Conservation (phyloP, 2,329 filamentous ascomycete species). For the Penicillium brasilianum region DNA sequence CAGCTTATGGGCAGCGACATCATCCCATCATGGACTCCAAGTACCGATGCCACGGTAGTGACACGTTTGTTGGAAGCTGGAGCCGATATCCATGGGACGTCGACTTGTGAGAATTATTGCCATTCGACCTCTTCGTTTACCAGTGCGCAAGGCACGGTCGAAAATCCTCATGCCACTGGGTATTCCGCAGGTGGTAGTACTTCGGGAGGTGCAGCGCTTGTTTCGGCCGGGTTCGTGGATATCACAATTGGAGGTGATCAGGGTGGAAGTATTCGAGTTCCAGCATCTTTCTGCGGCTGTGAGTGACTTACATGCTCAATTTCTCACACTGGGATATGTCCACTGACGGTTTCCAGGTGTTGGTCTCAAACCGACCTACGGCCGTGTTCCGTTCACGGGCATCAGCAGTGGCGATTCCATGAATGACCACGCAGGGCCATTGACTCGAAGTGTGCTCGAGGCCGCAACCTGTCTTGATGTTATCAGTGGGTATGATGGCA, state of each 20-base stretch:
- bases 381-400: slow-evolving; percentile 59
- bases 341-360: slow-evolving; percentile 31
- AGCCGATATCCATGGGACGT: slow-evolving; percentile 56
- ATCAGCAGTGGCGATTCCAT: slow-evolving; percentile 56
- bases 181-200: slow-evolving; percentile 40
- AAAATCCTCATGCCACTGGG: slow-evolving; percentile 36
- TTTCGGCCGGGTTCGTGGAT: slow-evolving; percentile 33
- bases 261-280: slow-evolving; percentile 41
- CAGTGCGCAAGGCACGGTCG: slow-evolving; percentile 35
- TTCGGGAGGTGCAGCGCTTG: slow-evolving; percentile 36
- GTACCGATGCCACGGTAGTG: slow-evolving; percentile 60
- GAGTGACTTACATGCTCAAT: background rate
- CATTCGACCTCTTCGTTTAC: slow-evolving; percentile 38
- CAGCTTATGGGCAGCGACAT: slow-evolving; percentile 60
- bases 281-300: slow-evolving; percentile 52
- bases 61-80: slow-evolving; percentile 58
- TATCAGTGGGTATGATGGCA: slow-evolving; percentile 56
- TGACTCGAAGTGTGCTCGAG: slow-evolving; percentile 50
- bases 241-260: slow-evolving; percentile 42
- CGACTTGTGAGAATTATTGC: slow-evolving; percentile 61
- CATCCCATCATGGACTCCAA: slow-evolving; percentile 56
- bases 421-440: slow-evolving; percentile 57
- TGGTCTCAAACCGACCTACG: slow-evolving; percentile 59
- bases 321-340: no score
- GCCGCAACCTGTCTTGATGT: slow-evolving; percentile 51